Base-by-base conservation (phyloP, 2,329 filamentous ascomycete genomes). In the Coniella vitis region DNA sequence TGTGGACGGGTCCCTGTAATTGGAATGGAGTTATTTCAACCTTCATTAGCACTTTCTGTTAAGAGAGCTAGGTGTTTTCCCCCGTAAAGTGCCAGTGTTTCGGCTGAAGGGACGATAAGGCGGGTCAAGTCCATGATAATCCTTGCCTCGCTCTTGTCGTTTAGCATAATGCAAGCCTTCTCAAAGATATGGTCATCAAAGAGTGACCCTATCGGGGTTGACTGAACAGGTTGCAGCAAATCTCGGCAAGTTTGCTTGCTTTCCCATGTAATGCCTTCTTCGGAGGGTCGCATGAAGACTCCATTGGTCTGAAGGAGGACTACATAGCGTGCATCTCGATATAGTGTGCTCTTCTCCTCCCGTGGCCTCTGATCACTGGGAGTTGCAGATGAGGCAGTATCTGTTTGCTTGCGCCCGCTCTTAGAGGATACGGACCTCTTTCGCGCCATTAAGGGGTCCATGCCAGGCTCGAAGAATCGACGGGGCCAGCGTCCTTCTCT, bases 11-110 rank as follows among this genome's bases (percentile, higher is more conserved):
- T 54, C 2, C 58, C 57, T 31, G 54, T 61, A 1, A 73, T 32
- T 8, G 69, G 62, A 35, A 69, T 59, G 4, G 64, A 63, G 53
- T 65, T 67, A 45, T 63, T 63, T 69, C 69, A 73, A 47, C 60
- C 59, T 59, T 71, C 62, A 54, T 72, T 69, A 36, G 67, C 60
- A 52, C 65, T 69, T 54, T 74, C 67, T 21, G 58, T 58, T 10
- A 74, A 52, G 52, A 4, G 12, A 20, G 60, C 42, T 14, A 67
- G 57, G 53, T 65, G 44, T 19, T 48, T 60, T 8, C 54, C 56
- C 12, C 61, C 60, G 40, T 50, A 56, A 22, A 47, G 59, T 9
- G 55, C 56, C 3, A 70, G 56, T 20, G 34, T 52, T 47, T 69
- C 53, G 0, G 61, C 64, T 14, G 65, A 67, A 38, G 64, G 65